Conservation (phyloP, 1,284 basidiomycete genomes). For the Erythrobasidium hasegawianum region DNA sequence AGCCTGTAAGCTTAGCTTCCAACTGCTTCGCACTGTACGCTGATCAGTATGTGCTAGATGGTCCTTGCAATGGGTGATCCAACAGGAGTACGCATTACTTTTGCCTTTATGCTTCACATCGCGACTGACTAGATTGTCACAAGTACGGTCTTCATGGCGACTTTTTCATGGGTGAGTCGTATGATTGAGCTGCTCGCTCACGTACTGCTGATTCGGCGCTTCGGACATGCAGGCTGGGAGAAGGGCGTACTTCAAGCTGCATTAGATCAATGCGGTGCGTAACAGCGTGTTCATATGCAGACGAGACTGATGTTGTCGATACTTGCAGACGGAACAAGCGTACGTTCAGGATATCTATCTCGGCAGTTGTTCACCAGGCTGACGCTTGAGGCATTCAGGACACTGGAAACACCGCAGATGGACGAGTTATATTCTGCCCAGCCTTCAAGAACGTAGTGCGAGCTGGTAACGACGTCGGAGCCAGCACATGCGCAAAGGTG, state of each 20-base stretch:
- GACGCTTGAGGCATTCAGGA: no score
- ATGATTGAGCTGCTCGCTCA: no score
- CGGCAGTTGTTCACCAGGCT: no score
- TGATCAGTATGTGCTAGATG: not conserved
- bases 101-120: no score
- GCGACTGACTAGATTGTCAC: no score
- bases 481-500: not conserved
- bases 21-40: not conserved
- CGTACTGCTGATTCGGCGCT: no score
- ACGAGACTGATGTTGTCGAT: not conserved
- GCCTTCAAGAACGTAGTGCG: not conserved
- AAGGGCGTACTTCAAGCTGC: not conserved
- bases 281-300: no score
- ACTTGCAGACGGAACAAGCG: not conserved
- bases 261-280: not conserved
- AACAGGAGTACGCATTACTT: not conserved
- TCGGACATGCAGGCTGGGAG: conserved; percentile 1
- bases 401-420: not conserved
- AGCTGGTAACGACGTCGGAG: not conserved
- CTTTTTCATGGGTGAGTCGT: not conserved
- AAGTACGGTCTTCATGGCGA: not conserved
- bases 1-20: conserved; percentile 1
- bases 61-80: conserved; percentile 1
- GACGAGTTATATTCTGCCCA: not conserved
- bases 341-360: no score